Base-by-base conservation (phyloP, 2,329 filamentous ascomycete genomes). In the Colletotrichum sojae region DNA sequence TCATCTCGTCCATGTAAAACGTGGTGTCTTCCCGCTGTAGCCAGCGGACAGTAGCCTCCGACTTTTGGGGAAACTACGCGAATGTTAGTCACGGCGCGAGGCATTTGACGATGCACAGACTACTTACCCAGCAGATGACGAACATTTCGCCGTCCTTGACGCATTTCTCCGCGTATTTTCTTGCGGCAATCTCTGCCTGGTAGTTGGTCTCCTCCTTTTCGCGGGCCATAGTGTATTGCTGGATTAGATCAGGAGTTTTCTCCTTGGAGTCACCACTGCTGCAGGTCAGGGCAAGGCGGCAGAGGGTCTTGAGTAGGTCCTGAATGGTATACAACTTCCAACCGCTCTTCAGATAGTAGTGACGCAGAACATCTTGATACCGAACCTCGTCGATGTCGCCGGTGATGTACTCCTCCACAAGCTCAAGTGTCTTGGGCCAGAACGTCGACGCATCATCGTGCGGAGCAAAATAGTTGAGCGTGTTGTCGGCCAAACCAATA, bases 251-350 rank as follows among this genome's bases (percentile, higher is more conserved):
- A 5, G 92, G 90, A 45, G 94, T 97, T 86, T 96, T 97, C 78
- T 99, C 96, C 82, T 97, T 97, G 54, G 89, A 87, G 75, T 99
- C 96, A 3, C 89, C 89, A 75, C 91, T 94, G 76, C 95, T 93
- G 78, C 97, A 94, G n/a, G 89, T 89, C 18, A 94, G 86, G 25
- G 92, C 94, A 67, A 95, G 91, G 67, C 94, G 92, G 67, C 92
- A 92, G 46, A 98, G 88, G 1, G 92, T 92, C 76, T 90, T 91
- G 61, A 98, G 88, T 36, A 98, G 89, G 78, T 97, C 95, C 76
- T 97, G 94, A 72, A 98, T 91, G 5, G 94, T 95, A 83, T 98
- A 99, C 46, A 98, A 83, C 75, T 94, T 94, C 92, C 95, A 99
- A 6, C 96, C 96, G 73, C 90, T 92, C 77, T 92, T 91, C 67